Conservation (phyloP, 208 protist genomes). For the Crithidia acanthocephali region DNA sequence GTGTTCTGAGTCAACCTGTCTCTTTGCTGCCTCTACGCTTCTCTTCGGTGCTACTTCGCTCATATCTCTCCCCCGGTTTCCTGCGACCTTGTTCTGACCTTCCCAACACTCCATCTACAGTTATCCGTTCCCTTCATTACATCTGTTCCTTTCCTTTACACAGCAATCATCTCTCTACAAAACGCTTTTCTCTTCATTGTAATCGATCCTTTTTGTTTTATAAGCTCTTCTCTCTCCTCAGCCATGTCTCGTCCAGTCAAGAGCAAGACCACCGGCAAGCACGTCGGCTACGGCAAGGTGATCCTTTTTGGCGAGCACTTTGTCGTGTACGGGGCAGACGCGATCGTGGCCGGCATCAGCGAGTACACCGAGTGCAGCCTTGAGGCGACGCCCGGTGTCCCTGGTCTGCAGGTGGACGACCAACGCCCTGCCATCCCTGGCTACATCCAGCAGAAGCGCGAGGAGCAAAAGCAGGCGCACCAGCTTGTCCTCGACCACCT, state of each 20-base stretch:
- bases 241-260: constrained; percentile 46
- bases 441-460: constrained; percentile 78
- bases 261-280: constrained; percentile 41
- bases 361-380: constrained; percentile 83
- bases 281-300: constrained; percentile 89
- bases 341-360: constrained; percentile 78
- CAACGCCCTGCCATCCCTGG: constrained; percentile 74
- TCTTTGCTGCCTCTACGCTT: too few species aligned
- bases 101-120: too few species aligned
- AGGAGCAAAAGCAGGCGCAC: constrained; percentile 80
- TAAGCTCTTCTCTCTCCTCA: constrained; percentile 10
- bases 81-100: too few species aligned
- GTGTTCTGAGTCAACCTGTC: too few species aligned
- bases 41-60: too few species aligned
- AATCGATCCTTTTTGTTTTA: constrained; percentile 1
- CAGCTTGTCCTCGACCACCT: constrained; percentile 75
- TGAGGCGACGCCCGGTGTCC: constrained; percentile 37
- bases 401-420: constrained; percentile 72
- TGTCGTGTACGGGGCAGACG: constrained; percentile 87
- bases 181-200: too few species aligned
- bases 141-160: too few species aligned
- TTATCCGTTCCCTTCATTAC: too few species aligned
- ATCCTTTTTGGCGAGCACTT: constrained; percentile 95
- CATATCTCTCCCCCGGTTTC: too few species aligned
- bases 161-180: too few species aligned